A percentile compares a stretch with the other conserved stretches of the same genome.
phyloP scores from a whole-genome alignment of 495 filamentous ascomycete species.

The Penicillium lagena region DNA sequence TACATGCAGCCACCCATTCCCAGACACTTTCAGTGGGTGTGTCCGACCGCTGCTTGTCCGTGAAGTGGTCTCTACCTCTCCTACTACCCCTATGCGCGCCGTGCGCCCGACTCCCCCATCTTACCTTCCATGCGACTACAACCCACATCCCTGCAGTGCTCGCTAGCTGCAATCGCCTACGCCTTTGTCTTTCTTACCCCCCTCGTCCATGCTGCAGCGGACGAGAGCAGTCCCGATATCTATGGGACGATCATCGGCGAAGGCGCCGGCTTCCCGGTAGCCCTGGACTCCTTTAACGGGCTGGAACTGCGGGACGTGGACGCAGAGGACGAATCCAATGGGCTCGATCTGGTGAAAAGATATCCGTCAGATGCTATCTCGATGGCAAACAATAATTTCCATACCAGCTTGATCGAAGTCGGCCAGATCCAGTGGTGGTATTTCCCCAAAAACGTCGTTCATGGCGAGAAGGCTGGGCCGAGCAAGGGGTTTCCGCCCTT shows the following conservation, averaged over 20 bases:
- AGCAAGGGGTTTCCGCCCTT: constrained; percentile 28
- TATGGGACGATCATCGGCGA: constrained; percentile 12
- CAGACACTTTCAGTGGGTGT: too few relatives aligned
- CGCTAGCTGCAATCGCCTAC: constrained; percentile 57
- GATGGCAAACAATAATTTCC: constrained; percentile 60
- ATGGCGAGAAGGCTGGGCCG: constrained; percentile 19
- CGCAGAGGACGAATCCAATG: constrained; percentile 31
- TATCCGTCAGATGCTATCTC: constrained; percentile 36
- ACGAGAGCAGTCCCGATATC: constrained; percentile 35
- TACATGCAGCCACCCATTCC: background rate
- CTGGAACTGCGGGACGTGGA: constrained; percentile 20
- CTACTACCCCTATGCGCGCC: background rate
- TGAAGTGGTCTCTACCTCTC: background rate
- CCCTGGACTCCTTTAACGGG: constrained; percentile 29
- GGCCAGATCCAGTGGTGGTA: constrained; percentile 54
- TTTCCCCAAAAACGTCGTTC: constrained; percentile 39
- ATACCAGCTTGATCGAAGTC: constrained; percentile 44
- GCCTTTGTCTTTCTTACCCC: constrained; percentile 36
- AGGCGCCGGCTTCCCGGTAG: constrained; percentile 17
- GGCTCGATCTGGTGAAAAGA: constrained; percentile 59
- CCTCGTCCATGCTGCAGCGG: constrained; percentile 35
- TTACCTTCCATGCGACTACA: constrained; percentile 50
- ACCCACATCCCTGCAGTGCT: constrained; percentile 60
- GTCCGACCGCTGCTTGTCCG: background rate
- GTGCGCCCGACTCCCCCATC: background rate